phyloP scores from a whole-genome alignment of 2,329 filamentous ascomycete species.

The Botrytis elliptica region DNA sequence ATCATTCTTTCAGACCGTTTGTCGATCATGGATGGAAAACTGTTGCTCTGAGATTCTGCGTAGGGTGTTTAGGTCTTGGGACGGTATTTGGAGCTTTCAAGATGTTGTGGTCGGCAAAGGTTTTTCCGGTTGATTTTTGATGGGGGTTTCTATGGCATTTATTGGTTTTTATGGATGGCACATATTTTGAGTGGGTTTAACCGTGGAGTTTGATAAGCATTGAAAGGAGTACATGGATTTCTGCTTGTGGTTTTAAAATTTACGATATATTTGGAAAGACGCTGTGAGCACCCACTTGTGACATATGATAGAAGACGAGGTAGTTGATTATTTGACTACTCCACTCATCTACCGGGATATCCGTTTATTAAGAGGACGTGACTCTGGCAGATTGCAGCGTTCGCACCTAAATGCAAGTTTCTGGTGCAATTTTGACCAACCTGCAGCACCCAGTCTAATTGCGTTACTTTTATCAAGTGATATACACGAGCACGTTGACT shows the following conservation, averaged over 20 bases:
- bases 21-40: constrained; percentile 13
- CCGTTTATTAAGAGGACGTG: neutral
- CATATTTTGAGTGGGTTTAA: neutral
- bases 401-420: neutral
- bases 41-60: neutral
- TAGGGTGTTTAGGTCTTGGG: neutral
- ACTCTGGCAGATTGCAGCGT: neutral
- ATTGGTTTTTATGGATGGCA: neutral
- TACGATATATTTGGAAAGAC: neutral
- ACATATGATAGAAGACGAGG: neutral
- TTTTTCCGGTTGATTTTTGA: neutral
- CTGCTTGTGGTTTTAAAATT: neutral
- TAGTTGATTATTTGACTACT: neutral
- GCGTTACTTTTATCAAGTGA: neutral
- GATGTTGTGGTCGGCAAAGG: neutral
- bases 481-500: neutral
- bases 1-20: constrained; percentile 15
- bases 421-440: neutral
- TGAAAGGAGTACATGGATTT: neutral
- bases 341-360: neutral
- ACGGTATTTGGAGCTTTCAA: neutral
- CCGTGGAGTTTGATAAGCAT: neutral
- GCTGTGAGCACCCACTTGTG: neutral
- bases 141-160: fast-evolving
- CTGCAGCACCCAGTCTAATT: neutral